Percentiles rank a stretch among this genome's conserved stretches.
Evolutionary conservation across 73 alveolate species (phyloP).

Genomic region (Paramecium octaurelia): DNA sequence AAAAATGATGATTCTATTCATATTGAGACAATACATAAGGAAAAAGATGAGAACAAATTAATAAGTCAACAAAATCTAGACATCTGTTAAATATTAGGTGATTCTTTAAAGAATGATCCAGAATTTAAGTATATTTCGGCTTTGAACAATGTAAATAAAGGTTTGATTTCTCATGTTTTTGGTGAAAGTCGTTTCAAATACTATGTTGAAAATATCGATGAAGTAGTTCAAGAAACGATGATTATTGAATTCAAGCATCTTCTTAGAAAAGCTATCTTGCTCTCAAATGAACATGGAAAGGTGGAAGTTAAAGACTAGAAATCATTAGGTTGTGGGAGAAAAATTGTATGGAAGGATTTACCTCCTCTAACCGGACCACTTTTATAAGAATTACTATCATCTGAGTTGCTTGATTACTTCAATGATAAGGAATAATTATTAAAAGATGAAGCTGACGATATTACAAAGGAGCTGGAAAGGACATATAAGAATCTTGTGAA

Average conservation of each 20-base stretch:
- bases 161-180: too few species aligned
- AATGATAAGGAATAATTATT: not conserved
- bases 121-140: too few species aligned
- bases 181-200: too few species aligned
- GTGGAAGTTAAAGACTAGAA: not conserved
- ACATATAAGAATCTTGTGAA: not conserved
- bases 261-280: not conserved
- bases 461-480: not conserved
- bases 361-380: not conserved
- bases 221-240: not conserved
- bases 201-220: not conserved
- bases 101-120: not conserved
- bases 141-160: too few species aligned
- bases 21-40: not conserved
- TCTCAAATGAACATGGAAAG: too few species aligned
- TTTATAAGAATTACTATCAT: not conserved
- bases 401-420: not conserved
- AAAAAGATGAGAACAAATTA: not conserved
- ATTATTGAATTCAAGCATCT: not conserved
- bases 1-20: not conserved
- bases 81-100: too few species aligned
- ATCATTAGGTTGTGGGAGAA: not conserved
- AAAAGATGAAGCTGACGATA: not conserved
- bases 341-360: not conserved
- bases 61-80: too few species aligned